A percentile compares a stretch with the other conserved stretches of the same genome.
Evolutionary conservation across 371 early-diverging fungal genomes (phyloP).

Genomic region (Actinomucor elegans): DNA sequence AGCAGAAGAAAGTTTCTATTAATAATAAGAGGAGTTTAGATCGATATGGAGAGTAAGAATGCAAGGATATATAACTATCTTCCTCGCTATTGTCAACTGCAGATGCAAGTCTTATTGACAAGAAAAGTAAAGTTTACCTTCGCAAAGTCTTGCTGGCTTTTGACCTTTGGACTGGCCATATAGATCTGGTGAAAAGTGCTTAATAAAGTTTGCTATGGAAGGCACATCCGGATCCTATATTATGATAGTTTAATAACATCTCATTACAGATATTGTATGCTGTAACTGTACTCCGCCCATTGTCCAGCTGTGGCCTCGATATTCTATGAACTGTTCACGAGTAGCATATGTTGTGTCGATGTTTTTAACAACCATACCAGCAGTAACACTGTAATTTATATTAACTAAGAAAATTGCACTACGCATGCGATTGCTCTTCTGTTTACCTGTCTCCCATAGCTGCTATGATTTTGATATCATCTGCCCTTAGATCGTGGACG

Average conservation of each 20-base stretch:
- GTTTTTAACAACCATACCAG: constrained; percentile 32
- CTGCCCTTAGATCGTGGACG: constrained; percentile 17
- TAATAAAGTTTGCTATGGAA: constrained; percentile 29
- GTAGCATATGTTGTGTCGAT: constrained; percentile 17
- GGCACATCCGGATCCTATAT: constrained; percentile 25
- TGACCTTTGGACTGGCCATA: constrained; percentile 30
- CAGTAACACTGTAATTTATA: constrained; percentile 36
- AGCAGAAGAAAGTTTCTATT: constrained; percentile 33
- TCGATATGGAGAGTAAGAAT: not conserved
- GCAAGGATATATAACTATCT: not conserved
- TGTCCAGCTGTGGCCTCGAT: constrained; percentile 29
- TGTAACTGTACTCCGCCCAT: constrained; percentile 33
- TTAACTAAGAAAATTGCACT: too few species aligned
- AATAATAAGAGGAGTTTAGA: not conserved
- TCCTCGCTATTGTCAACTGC: too few species aligned
- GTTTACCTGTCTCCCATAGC: constrained; percentile 38
- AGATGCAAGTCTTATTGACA: not conserved
- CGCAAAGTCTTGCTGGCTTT: constrained; percentile 21
- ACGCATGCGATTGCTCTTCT: not conserved
- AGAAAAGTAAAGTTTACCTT: constrained; percentile 13
- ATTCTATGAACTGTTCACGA: constrained; percentile 22
- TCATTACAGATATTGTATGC: not conserved
- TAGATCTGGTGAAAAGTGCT: constrained; percentile 21
- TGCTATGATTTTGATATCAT: constrained; percentile 27
- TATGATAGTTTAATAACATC: not conserved